Evolutionary conservation across 2,329 filamentous ascomycete species (phyloP).

Genomic region (Nothomitra cinnamomea): DNA sequence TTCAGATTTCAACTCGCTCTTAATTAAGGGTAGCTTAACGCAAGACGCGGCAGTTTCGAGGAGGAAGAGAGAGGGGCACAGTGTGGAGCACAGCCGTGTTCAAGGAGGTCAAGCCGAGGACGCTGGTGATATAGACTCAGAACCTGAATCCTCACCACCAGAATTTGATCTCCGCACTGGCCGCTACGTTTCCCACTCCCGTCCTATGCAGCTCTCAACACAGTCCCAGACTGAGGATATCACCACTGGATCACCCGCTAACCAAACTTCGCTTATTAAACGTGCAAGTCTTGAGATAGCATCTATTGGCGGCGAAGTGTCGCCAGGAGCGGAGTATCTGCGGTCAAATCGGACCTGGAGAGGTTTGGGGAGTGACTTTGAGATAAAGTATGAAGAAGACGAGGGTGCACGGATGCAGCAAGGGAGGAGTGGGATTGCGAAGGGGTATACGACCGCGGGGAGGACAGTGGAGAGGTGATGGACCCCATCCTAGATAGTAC

Average conservation of each 20-base stretch:
- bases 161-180: constrained; percentile 89
- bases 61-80: constrained; percentile 16
- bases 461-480: constrained; percentile 25
- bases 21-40: constrained; percentile 20
- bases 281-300: constrained; percentile 42
- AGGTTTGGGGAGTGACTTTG: constrained; percentile 76
- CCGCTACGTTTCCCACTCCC: constrained; percentile 58
- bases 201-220: constrained; percentile 44
- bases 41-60: constrained; percentile 14
- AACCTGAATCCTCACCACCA: constrained; percentile 52
- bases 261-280: constrained; percentile 15
- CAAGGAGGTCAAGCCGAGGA: constrained; percentile 5
- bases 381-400: constrained; percentile 39
- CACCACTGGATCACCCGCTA: constrained; percentile 8
- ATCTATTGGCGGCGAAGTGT: constrained; percentile 69
- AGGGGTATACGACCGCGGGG: constrained; percentile 62
- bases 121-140: constrained; percentile 47
- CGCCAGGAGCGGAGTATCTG: constrained; percentile 79
- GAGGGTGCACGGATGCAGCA: constrained; percentile 60
- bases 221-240: constrained; percentile 6
- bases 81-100: constrained; percentile 8
- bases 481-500: constrained; percentile 11
- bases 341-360: constrained; percentile 75
- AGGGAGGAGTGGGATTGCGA: constrained; percentile 72
- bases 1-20: constrained; percentile 61